A percentile compares a stretch with the other conserved stretches of the same genome.
Evolutionary conservation across 768 basidiomycete genomes (phyloP).

Genomic region (Mycena amicta): DNA sequence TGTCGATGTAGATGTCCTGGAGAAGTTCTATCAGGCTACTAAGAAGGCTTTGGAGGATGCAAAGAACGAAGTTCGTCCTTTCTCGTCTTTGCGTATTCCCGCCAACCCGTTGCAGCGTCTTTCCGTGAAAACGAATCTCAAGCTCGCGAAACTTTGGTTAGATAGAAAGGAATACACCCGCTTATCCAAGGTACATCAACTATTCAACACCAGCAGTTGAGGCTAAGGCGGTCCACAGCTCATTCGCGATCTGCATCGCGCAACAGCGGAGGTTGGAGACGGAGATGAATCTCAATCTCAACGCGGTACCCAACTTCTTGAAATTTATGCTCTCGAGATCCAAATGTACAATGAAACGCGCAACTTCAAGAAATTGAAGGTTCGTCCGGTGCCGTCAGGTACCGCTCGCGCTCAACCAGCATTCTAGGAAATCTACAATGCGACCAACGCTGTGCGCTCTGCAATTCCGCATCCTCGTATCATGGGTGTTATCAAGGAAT

Average conservation of each 20-base stretch:
- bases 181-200: slow-evolving; percentile 65
- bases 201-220: not conserved
- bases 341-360: slow-evolving; percentile 99
- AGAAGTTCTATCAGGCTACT: slow-evolving; percentile 94
- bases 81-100: not conserved
- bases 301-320: slow-evolving; percentile 90
- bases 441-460: slow-evolving; percentile 87
- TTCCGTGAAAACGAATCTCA: slow-evolving; percentile 94
- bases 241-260: slow-evolving; percentile 72
- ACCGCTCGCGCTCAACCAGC: slow-evolving; percentile 4
- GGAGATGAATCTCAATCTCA: slow-evolving; percentile 82
- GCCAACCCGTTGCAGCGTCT: slow-evolving; percentile 61
- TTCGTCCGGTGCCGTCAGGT: slow-evolving; percentile 26
- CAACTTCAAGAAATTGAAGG: slow-evolving; percentile 96
- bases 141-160: slow-evolving; percentile 96
- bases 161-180: slow-evolving; percentile 90
- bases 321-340: slow-evolving; percentile 98
- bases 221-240: slow-evolving; percentile 48
- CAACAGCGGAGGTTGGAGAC: slow-evolving; percentile 62
- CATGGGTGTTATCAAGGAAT: slow-evolving; percentile 99
- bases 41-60: slow-evolving; percentile 88
- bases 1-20: slow-evolving; percentile 83
- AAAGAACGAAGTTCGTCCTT: slow-evolving; percentile 82
- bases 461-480: slow-evolving; percentile 98
- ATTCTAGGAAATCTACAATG: slow-evolving; percentile 96